Conservation (phyloP, 116 monocot genomes). For the Iris pallida region DNA sequence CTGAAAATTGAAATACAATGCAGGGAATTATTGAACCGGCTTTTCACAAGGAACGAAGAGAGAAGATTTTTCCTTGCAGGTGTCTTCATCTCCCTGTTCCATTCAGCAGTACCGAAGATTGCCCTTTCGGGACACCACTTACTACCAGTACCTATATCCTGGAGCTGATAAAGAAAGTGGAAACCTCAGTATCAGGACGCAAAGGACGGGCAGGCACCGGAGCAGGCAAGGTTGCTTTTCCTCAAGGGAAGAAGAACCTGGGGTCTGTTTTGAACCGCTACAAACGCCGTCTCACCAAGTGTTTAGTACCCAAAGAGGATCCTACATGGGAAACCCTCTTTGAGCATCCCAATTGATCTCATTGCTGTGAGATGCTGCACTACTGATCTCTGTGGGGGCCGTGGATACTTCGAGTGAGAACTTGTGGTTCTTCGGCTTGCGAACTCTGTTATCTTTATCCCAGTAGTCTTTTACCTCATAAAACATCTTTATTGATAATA, state of each 20-base stretch:
- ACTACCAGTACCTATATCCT: constrained; percentile 11
- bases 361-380: too few relatives aligned
- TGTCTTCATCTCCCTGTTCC: constrained; percentile 3
- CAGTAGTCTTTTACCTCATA: too few relatives aligned
- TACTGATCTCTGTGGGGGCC: too few relatives aligned
- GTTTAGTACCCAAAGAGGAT: too few relatives aligned
- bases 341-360: too few relatives aligned
- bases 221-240: constrained; percentile 19
- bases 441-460: too few relatives aligned
- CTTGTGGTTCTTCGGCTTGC: too few relatives aligned
- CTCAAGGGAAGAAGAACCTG: constrained; percentile 25
- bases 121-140: neutral
- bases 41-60: constrained; percentile 14
- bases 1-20: neutral
- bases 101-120: neutral
- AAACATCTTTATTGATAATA: too few relatives aligned
- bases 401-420: too few relatives aligned
- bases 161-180: constrained; percentile 16
- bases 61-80: neutral
- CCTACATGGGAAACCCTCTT: too few relatives aligned
- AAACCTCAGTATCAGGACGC: constrained; percentile 6
- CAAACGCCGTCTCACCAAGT: constrained; percentile 20
- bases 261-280: constrained; percentile 27
- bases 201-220: constrained; percentile 17
- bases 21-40: constrained; percentile 27